phyloP scores from a whole-genome alignment of 1,284 basidiomycete genomes.

The Naganishia sp. region DNA sequence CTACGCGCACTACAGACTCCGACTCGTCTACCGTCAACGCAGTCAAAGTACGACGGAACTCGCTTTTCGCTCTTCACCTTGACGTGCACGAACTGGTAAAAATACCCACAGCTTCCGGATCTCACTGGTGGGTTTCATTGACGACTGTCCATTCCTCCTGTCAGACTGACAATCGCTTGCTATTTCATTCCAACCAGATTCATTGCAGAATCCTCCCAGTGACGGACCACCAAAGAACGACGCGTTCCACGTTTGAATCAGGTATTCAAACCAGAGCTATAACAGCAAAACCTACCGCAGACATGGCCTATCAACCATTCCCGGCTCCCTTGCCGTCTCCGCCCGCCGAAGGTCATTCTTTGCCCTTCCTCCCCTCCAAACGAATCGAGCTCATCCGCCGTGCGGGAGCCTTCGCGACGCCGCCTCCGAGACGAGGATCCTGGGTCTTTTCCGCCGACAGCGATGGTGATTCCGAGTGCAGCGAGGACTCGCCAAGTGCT shows the following conservation, averaged over 20 bases:
- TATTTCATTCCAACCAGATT: too few relatives aligned
- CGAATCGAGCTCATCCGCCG: conserved; percentile 11
- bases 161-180: too few relatives aligned
- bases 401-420: conserved; percentile 4
- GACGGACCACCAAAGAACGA: too few relatives aligned
- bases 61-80: too few relatives aligned
- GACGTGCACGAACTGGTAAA: too few relatives aligned
- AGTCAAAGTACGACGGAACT: too few relatives aligned
- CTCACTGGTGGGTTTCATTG: too few relatives aligned
- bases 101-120: too few relatives aligned
- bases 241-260: conserved; percentile 1
- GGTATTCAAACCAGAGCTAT: conserved; percentile 1
- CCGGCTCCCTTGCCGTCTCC: conserved; percentile 16
- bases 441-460: conserved; percentile 18
- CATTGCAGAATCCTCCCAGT: background rate
- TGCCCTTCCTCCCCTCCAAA: conserved; percentile 21
- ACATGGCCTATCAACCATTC: conserved; percentile 25
- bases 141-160: too few relatives aligned
- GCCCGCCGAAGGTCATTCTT: conserved; percentile 6
- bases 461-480: conserved; percentile 17
- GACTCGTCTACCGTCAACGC: too few relatives aligned
- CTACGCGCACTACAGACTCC: too few relatives aligned
- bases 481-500: conserved; percentile 8
- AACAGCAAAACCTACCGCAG: background rate
- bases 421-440: conserved; percentile 1